Evolutionary conservation across 2,329 filamentous ascomycete genomes (phyloP).

Genomic region (Alternaria panax): DNA sequence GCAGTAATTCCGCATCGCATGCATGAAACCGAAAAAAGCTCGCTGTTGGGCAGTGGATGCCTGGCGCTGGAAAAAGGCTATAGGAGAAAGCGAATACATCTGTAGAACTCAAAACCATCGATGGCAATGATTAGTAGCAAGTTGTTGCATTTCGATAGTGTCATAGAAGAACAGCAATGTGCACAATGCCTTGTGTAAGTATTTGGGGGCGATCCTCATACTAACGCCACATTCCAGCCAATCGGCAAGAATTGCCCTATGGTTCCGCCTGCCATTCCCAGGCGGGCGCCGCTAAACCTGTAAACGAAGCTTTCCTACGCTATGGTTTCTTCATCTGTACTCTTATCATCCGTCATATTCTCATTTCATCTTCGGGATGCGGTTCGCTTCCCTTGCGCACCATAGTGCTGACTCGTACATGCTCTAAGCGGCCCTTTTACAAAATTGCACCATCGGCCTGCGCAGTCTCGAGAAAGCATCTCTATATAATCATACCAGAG

Average conservation of each 20-base stretch:
- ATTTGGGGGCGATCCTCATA: constrained; percentile 8
- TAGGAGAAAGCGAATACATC: not conserved
- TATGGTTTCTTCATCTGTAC: constrained; percentile 19
- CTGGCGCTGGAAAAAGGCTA: not conserved
- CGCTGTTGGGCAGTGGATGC: not conserved
- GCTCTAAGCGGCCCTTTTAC: constrained; percentile 3
- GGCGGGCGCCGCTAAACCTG: constrained; percentile 18
- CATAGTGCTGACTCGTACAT: constrained; percentile 1
- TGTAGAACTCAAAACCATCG: too few species aligned
- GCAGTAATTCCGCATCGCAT: not conserved
- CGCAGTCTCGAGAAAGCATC: constrained; percentile 17
- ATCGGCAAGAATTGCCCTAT: constrained; percentile 18
- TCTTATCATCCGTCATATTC: constrained; percentile 14
- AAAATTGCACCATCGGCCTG: constrained; percentile 3
- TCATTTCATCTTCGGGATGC: constrained; percentile 9
- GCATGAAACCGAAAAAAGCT: constrained; percentile 1
- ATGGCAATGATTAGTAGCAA: not conserved
- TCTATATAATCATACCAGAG: constrained; percentile 22
- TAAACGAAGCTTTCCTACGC: constrained; percentile 26
- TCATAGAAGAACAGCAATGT: constrained; percentile 3
- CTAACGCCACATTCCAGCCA: constrained; percentile 14
- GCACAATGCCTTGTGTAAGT: constrained; percentile 19
- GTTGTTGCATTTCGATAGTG: too few species aligned
- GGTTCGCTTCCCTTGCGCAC: constrained; percentile 10
- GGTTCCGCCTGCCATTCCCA: constrained; percentile 19